phyloP scores from a whole-genome alignment of 148 eudicot genomes.

The Rhododendron williamsianum region DNA sequence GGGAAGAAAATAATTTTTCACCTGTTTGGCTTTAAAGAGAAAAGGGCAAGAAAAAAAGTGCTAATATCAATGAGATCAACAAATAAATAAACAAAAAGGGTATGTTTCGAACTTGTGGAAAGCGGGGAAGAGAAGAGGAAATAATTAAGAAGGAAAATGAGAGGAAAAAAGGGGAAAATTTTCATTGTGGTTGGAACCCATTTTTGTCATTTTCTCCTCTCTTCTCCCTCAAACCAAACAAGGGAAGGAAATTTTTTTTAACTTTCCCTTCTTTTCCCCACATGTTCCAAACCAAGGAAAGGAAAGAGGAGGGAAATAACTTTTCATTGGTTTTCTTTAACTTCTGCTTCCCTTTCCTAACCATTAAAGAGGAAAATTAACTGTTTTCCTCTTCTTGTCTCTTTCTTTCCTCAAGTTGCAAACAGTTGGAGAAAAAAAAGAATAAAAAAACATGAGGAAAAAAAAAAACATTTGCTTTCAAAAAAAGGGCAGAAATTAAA shows the following conservation, averaged over 20 bases:
- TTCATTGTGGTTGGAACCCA: neutral
- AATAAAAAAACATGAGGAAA: neutral
- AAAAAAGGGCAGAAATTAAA: neutral
- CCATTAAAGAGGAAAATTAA: no score
- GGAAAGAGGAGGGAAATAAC: neutral
- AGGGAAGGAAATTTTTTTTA: neutral
- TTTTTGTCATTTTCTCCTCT: neutral
- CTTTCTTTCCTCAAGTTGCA: neutral
- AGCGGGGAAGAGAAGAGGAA: neutral
- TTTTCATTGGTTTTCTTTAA: neutral
- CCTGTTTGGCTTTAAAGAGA: no score
- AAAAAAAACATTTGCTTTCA: neutral
- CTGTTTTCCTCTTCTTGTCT: neutral
- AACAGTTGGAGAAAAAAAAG: neutral
- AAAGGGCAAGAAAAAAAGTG: neutral
- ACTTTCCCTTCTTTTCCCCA: neutral
- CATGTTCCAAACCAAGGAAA: neutral
- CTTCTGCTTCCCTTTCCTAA: no score
- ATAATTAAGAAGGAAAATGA: neutral
- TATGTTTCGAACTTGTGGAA: neutral
- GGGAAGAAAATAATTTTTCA: no score
- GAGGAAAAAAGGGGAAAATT: no score
- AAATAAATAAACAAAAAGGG: neutral
- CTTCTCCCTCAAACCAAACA: neutral
- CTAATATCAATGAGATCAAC: neutral